phyloP scores from a whole-genome alignment of 2,329 filamentous ascomycete genomes.

The Fusarium mangiferae region DNA sequence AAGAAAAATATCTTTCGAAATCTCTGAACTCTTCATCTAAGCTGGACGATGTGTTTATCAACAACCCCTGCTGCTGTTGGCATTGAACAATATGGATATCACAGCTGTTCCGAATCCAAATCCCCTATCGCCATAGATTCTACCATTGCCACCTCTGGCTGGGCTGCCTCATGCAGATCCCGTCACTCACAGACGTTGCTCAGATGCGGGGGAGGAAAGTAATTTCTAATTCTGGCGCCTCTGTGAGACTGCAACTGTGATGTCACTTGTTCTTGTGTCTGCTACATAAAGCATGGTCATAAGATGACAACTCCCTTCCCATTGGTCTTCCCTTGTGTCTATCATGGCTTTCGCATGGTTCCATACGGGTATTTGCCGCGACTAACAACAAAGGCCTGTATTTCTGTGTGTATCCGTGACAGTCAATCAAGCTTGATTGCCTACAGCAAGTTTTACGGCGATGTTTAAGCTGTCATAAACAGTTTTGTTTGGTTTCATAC shows the following conservation, averaged over 20 bases:
- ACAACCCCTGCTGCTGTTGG: background rate
- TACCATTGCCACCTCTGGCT: background rate
- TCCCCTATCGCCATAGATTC: constrained; percentile 21
- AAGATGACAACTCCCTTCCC: background rate
- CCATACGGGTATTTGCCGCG: background rate
- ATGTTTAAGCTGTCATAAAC: background rate
- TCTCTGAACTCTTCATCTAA: background rate
- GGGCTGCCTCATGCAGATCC: constrained; percentile 12
- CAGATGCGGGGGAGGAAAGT: background rate
- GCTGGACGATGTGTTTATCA: background rate
- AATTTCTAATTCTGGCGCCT: background rate
- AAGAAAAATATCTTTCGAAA: background rate
- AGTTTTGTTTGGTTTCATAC: background rate
- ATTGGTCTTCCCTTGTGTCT: background rate
- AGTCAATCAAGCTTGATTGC: background rate
- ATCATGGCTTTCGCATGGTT: constrained; percentile 12
- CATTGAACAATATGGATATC: background rate
- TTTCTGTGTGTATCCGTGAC: background rate
- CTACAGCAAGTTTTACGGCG: background rate
- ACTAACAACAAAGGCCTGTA: background rate
- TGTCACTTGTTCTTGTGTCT: background rate
- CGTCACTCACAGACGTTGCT: background rate
- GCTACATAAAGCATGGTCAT: constrained; percentile 3
- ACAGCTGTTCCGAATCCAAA: background rate
- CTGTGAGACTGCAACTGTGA: background rate